These are phyloP conservation scores for Mallotus nudiflorus DNA, from an alignment of 345 rosid genomes.

Conservation along the genomic window DNA sequence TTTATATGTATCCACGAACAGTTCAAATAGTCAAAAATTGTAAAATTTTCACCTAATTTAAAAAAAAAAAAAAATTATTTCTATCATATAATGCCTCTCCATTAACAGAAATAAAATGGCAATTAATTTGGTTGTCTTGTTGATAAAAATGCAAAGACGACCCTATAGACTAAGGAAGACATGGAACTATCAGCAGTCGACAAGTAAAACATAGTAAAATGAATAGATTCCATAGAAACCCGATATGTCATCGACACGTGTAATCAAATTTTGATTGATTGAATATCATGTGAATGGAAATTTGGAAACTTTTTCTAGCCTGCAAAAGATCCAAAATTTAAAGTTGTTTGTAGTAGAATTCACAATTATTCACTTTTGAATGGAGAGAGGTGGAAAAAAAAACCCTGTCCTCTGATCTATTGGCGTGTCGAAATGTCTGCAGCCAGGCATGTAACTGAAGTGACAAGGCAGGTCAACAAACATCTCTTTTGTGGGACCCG, in stretches of 20 bases:
- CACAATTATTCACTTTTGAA: constrained; percentile 1
- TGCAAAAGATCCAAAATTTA: not conserved
- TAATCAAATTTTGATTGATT: not conserved
- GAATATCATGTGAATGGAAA: not conserved
- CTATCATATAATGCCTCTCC: too few species aligned
- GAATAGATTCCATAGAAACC: not conserved
- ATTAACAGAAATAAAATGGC: not conserved
- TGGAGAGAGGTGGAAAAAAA: too few species aligned
- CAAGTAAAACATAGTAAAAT: not conserved
- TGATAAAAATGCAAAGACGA: too few species aligned
- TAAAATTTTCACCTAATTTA: too few species aligned
- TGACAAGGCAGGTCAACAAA: not conserved
- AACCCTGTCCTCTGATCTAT: not conserved
- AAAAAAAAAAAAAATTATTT: too few species aligned
- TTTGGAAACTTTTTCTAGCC: not conserved
- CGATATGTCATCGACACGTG: not conserved
- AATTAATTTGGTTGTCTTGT: too few species aligned
- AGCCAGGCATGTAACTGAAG: not conserved
- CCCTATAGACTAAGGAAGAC: too few species aligned
- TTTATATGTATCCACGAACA: too few species aligned
- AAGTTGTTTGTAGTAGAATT: not conserved
- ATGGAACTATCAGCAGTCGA: not conserved
- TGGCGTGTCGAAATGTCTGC: not conserved
- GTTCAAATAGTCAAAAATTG: too few species aligned
- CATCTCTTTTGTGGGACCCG: not conserved